A percentile compares a stretch with the other conserved stretches of the same genome.
Conservation (phyloP, 192 early-diverging fungal genomes). For the Backusella liffmaniae region DNA sequence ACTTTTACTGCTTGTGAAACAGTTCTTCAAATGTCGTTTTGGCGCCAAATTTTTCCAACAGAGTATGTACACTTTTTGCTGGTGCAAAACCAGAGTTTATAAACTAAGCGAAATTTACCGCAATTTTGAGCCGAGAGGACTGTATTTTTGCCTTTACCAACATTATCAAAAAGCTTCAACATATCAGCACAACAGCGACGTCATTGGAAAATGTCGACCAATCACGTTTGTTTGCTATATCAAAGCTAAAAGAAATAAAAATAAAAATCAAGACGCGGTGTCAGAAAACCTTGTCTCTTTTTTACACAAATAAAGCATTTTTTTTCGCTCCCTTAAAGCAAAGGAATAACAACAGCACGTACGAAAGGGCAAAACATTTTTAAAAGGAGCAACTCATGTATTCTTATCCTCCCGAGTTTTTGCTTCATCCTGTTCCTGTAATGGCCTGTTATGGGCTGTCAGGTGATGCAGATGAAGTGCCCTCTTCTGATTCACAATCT, state of each 20-base stretch:
- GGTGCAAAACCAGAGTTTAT: no score
- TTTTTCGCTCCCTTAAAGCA: neutral
- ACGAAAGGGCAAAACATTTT: neutral
- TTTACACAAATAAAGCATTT: neutral
- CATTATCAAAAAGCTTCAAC: neutral
- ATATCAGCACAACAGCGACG: neutral
- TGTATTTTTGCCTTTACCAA: no score
- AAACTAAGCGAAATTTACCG: no score
- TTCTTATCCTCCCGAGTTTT: constrained; percentile 54
- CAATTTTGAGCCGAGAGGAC: no score
- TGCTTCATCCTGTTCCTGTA: constrained; percentile 57
- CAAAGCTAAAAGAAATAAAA: neutral
- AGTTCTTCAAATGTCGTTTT: no score
- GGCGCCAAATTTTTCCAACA: no score
- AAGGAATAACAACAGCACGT: neutral
- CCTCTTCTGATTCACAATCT: neutral
- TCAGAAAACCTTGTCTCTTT: neutral
- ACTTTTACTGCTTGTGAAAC: no score
- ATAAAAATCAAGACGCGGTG: neutral
- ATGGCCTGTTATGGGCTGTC: constrained; percentile 49
- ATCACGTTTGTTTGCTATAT: neutral
- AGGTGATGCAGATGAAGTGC: neutral
- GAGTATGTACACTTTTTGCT: no score
- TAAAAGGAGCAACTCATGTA: constrained; percentile 44
- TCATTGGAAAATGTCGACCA: neutral